Evolutionary conservation across 139 green algal species (phyloP), one percentile per base, ranked within the genome.

Genomic region (Asterochloris sp.): DNA sequence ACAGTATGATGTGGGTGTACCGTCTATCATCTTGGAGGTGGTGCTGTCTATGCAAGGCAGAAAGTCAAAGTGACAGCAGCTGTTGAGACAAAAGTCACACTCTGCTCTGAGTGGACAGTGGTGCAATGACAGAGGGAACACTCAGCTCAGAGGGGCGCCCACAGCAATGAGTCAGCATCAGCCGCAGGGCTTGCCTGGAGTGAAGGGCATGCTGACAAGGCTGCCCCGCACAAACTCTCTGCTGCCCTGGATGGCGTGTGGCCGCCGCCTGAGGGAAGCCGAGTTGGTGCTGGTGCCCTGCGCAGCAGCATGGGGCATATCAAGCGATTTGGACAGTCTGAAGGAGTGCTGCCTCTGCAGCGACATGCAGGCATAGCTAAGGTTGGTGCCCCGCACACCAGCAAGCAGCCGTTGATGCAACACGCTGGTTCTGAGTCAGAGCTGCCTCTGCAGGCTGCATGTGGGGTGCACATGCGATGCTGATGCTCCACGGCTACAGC

Each of bases 191-290:
- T 76, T 11, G 73, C 91, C 92, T 69, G 92, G 91, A 13, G 88
- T 82, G 85, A 92, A 95, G 0, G 91, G 92, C 66, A 85, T 78
- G 61, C 84, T 88, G n/a, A 85, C 87, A 23, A 85, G 86, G 77
- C 91, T 87, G 67, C 91, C 90, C 1, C 90, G 85, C 86, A 91
- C 91, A 82, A 84, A 89, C 79, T 92, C 87, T 8, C 83, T 81
- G 12, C 78, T 85, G 38, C 76, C 82, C 62, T 88, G 80, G 12
- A 28, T 61, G 9, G 85, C 87, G n/a, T 83, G 80, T 24, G 84
- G 83, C 61, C 82, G 74, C 78, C 78, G 76, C 28, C 82, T 60
- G 24, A 86, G 78, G 12, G 82, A 74, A 61, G 81, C 78, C 54
- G 78, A 76, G 29, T 77, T 83, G 2, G 24, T 19, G n/a, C 19